Conservation (phyloP, 305 asterid species). For the Solanum hybrid region DNA sequence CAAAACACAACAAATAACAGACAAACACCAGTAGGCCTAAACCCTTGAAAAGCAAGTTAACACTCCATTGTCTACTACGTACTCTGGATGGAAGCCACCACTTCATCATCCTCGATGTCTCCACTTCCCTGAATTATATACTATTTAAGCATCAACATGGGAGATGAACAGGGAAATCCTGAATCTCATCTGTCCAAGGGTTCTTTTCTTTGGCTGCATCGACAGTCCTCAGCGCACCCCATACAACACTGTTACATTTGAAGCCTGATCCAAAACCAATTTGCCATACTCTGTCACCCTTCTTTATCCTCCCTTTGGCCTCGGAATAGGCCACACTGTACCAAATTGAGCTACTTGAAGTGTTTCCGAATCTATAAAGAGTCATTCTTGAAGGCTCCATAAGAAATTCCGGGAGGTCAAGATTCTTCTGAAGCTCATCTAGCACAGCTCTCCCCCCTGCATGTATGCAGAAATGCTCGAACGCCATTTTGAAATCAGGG, state of each 20-base stretch:
- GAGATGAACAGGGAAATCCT: constrained; percentile 40
- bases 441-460: constrained; percentile 63
- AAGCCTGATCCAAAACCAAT: constrained; percentile 85
- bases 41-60: no score
- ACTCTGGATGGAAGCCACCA: not conserved
- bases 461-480: constrained; percentile 73
- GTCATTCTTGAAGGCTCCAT: constrained; percentile 89
- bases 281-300: constrained; percentile 63
- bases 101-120: not conserved
- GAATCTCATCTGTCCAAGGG: constrained; percentile 71
- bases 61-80: not conserved
- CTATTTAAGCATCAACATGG: not conserved
- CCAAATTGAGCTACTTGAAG: constrained; percentile 77
- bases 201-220: constrained; percentile 48
- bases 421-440: constrained; percentile 62
- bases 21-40: not conserved
- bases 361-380: constrained; percentile 51
- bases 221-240: constrained; percentile 47
- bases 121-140: not conserved
- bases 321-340: constrained; percentile 61
- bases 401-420: constrained; percentile 39
- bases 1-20: not conserved
- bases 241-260: constrained; percentile 67
- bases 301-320: constrained; percentile 60
- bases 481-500: constrained; percentile 63